Percentiles rank a stretch among this genome's conserved stretches.
Evolutionary conservation across 2,329 filamentous ascomycete genomes (phyloP).

Genomic region (Aspergillus tamarii): DNA sequence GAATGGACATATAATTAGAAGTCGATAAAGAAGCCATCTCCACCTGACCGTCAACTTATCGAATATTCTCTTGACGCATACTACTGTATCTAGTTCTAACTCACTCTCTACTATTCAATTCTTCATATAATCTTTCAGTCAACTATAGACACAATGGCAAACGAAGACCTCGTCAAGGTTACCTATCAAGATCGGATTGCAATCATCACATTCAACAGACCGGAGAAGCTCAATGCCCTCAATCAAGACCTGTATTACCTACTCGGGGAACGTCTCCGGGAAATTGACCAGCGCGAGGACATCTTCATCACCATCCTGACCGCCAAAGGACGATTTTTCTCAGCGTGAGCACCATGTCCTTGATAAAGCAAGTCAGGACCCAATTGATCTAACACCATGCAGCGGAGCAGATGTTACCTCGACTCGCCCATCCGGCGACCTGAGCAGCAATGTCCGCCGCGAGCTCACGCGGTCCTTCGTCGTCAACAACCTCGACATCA

Average conservation of each 20-base stretch:
- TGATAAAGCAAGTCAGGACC: neutral
- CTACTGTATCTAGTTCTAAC: neutral
- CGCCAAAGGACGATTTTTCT: slow-evolving; percentile 53
- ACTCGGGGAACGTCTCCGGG: slow-evolving; percentile 71
- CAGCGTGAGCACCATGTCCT: slow-evolving; percentile 65
- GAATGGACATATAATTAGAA: neutral
- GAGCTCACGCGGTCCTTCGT: slow-evolving; percentile 74
- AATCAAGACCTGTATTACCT: slow-evolving; percentile 73
- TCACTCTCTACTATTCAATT: neutral
- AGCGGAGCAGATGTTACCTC: slow-evolving; percentile 80
- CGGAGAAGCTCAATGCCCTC: slow-evolving; percentile 86
- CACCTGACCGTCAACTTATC: neutral
- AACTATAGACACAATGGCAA: slow-evolving; percentile 25
- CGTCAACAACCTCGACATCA: slow-evolving; percentile 84
- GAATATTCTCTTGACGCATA: neutral
- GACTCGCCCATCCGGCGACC: slow-evolving; percentile 47
- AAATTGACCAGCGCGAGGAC: slow-evolving; percentile 71
- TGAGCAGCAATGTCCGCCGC: slow-evolving; percentile 49
- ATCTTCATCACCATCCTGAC: slow-evolving; percentile 8
- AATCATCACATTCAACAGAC: slow-evolving; percentile 82
- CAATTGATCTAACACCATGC: slow-evolving; percentile 8
- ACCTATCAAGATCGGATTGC: slow-evolving; percentile 72
- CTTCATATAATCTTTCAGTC: neutral
- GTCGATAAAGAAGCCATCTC: neutral
- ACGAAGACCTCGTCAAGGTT: slow-evolving; percentile 57